phyloP scores from a whole-genome alignment of 1,284 basidiomycete species.

The Hemileia vastatrix region DNA sequence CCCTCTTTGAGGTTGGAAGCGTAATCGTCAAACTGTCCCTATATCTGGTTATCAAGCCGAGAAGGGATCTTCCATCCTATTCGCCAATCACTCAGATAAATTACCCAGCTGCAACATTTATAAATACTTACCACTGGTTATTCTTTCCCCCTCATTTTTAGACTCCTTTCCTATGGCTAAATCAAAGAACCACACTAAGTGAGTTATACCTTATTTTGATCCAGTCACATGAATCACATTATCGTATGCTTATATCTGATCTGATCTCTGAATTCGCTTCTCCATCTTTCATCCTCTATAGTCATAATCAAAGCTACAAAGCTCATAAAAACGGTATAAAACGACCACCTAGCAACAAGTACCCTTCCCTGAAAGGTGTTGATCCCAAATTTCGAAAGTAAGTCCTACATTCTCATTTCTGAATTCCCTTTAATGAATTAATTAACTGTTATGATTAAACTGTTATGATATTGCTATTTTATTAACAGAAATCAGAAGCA shows the following conservation, averaged over 20 bases:
- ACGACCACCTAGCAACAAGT: conserved; percentile 5
- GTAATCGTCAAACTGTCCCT: no score
- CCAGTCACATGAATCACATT: neutral
- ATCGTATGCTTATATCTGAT: neutral
- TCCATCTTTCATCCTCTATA: neutral
- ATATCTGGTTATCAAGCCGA: no score
- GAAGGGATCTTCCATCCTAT: no score
- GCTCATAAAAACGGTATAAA: conserved; percentile 23
- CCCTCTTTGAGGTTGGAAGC: no score
- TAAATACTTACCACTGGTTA: no score
- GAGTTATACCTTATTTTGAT: neutral
- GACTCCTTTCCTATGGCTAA: conserved; percentile 19
- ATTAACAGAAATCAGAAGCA: conserved; percentile 19
- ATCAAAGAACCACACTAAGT: conserved; percentile 25
- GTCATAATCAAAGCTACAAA: conserved; percentile 23
- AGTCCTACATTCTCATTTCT: no score
- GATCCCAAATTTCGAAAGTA: conserved; percentile 21
- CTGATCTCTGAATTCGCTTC: no score
- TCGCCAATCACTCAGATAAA: no score
- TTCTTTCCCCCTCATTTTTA: no score
- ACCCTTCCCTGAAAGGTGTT: conserved; percentile 23
- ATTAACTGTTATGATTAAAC: neutral
- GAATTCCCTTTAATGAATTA: no score
- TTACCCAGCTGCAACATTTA: no score
- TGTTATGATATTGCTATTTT: neutral